A percentile compares a stretch with the other conserved stretches of the same genome.
Conservation (phyloP, 768 basidiomycete species). For the Kwoniella dendrophila region DNA sequence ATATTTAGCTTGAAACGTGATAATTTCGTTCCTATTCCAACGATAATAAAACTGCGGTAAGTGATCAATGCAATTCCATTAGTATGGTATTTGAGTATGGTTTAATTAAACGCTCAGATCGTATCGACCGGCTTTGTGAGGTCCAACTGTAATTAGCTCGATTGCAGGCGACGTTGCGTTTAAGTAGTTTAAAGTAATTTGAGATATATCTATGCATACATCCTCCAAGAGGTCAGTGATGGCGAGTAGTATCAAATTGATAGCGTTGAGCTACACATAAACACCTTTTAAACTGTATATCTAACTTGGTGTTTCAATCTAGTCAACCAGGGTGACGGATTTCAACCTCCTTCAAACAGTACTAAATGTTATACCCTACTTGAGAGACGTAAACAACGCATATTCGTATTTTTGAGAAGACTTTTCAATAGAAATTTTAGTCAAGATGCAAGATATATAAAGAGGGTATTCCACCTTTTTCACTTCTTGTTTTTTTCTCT, state of each 20-base stretch:
- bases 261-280: too few species aligned
- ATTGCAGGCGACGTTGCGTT: constrained; percentile 1
- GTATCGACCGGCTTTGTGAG: constrained; percentile 7
- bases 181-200: too few species aligned
- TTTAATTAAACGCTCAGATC: not conserved
- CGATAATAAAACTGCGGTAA: too few species aligned
- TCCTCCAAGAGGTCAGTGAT: too few species aligned
- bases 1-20: constrained; percentile 5
- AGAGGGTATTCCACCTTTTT: not conserved
- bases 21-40: too few species aligned
- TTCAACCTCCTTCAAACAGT: constrained; percentile 11
- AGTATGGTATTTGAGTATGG: not conserved
- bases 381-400: not conserved
- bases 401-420: too few species aligned
- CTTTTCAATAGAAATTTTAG: not conserved
- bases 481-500: not conserved
- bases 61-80: not conserved
- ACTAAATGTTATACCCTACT: not conserved
- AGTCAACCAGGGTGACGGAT: constrained; percentile 1
- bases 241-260: too few species aligned
- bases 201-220: too few species aligned
- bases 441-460: constrained; percentile 6
- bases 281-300: too few species aligned
- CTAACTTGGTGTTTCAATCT: too few species aligned
- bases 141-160: too few species aligned